Evolutionary conservation across 371 early-diverging fungal genomes (phyloP).

Genomic region (Spiromyces aspiralis): DNA sequence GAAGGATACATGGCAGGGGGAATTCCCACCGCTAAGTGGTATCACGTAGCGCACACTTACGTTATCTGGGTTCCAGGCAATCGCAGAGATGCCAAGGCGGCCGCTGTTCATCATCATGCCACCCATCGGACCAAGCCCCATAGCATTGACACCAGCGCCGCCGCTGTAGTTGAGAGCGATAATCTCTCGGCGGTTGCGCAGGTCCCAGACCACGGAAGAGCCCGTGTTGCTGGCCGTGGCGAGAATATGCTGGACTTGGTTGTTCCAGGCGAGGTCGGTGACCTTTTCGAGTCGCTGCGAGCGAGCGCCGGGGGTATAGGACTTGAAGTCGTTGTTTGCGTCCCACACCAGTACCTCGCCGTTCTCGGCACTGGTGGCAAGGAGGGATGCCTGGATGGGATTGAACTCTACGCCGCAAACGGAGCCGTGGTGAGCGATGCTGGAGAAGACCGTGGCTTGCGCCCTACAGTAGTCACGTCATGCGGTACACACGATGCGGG

Average conservation of each 20-base stretch:
- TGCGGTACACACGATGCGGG: neutral
- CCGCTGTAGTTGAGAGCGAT: slow-evolving; percentile 52
- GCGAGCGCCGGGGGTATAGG: slow-evolving; percentile 73
- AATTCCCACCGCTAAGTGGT: too few relatives aligned
- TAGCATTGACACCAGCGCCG: slow-evolving; percentile 33
- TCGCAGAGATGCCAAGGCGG: slow-evolving; percentile 59
- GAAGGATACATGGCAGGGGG: too few relatives aligned
- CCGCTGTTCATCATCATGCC: slow-evolving; percentile 28
- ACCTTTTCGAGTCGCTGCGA: slow-evolving; percentile 75
- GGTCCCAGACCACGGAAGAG: slow-evolving; percentile 89
- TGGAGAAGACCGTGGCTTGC: slow-evolving; percentile 42
- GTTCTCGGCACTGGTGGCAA: slow-evolving; percentile 81
- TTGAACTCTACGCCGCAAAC: slow-evolving; percentile 90
- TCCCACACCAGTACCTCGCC: slow-evolving; percentile 91
- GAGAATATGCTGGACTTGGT: slow-evolving; percentile 82
- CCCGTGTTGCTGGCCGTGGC: slow-evolving; percentile 84
- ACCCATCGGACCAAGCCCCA: slow-evolving; percentile 18
- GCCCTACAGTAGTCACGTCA: slow-evolving; percentile 1
- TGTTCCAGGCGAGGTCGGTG: slow-evolving; percentile 83
- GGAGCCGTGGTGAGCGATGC: slow-evolving; percentile 66
- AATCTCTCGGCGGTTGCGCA: slow-evolving; percentile 72
- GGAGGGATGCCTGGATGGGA: slow-evolving; percentile 61
- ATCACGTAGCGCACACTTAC: too few relatives aligned
- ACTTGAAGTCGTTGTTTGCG: slow-evolving; percentile 60
- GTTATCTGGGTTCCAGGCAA: slow-evolving; percentile 91